Evolutionary conservation across 371 early-diverging fungal genomes (phyloP), one percentile per base, ranked within the genome.

Genomic region (Choanephora cucurbitarum): DNA sequence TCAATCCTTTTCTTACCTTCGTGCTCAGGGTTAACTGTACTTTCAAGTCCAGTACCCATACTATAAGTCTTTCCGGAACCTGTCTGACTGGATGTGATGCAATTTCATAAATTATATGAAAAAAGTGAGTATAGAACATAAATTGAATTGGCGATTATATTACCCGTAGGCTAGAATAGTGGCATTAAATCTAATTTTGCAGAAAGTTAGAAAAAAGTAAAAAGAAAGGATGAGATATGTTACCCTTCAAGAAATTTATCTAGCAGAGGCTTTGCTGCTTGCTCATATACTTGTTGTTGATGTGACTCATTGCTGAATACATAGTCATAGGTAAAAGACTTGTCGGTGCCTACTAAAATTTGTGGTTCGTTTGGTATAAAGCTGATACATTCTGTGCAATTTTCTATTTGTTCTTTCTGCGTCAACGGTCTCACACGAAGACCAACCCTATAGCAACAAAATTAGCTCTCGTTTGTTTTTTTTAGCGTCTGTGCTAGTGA

Each of bases 161-260:
- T 95, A 92, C 67, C 89, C 99, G 75, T 99, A 99, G 46, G 99
- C 98, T 33, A 99, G 84, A 49, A 92, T 89, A 15, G 91, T 96
- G 52, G 84, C 93, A 83, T 93, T 97, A 84, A 78, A 80, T 34
- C 82, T 80, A 62, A 40, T 52, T n/a, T 34, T 41, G 37, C 9
- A 45, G 5, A n/a, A n/a, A 44, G 51, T 23, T 43, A 31, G 19
- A 17, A 41, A 33, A 48, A 51, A 49, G 9, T 51, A 37, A 39
- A 19, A 44, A 9, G 31, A 13, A 57, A 39, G 32, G 28, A 28
- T 28, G 28, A 7, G 5, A 7, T 18, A 37, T 34, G 6, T 52
- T 84, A 99, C 68, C 97, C 97, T 58, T 93, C 93, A 39, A 91
- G 62, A 63, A 95, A 92, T 55, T 88, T 85, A 14, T 85, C 81